These are phyloP conservation scores for Oxytropis ochrocephala DNA, from an alignment of 306 rosid species.

Conservation along the genomic window DNA sequence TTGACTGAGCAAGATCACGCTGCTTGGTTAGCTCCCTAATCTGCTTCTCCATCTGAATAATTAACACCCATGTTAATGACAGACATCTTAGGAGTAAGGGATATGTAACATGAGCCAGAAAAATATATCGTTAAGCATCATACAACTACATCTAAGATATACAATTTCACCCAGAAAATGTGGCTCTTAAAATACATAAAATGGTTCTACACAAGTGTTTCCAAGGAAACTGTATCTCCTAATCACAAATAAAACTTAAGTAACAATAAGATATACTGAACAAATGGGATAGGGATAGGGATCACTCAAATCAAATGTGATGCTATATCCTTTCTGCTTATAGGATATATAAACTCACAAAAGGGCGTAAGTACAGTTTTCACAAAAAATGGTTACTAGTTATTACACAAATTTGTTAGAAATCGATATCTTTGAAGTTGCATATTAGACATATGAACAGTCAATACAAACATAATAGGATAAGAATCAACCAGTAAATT, in stretches of 20 bases:
- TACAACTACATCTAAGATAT: background rate
- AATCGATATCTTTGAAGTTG: background rate
- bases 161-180: background rate
- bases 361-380: background rate
- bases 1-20: conserved; percentile 90
- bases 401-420: background rate
- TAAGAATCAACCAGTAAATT: conserved; percentile 12
- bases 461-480: conserved; percentile 13
- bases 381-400: background rate
- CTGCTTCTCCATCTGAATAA: conserved; percentile 85
- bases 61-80: conserved; percentile 4
- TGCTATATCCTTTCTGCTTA: background rate
- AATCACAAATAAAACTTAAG: background rate
- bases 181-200: background rate
- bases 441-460: background rate
- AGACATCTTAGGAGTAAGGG: conserved; percentile 7
- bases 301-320: background rate
- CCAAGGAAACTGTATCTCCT: conserved; percentile 1
- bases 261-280: background rate
- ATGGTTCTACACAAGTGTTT: background rate
- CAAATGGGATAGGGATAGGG: background rate
- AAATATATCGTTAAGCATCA: background rate
- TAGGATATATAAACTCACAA: conserved; percentile 4
- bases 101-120: conserved; percentile 7
- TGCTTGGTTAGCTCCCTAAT: conserved; percentile 79